phyloP scores from a whole-genome alignment of 805 yeast genomes.

The Saccharomycopsis microspora region DNA sequence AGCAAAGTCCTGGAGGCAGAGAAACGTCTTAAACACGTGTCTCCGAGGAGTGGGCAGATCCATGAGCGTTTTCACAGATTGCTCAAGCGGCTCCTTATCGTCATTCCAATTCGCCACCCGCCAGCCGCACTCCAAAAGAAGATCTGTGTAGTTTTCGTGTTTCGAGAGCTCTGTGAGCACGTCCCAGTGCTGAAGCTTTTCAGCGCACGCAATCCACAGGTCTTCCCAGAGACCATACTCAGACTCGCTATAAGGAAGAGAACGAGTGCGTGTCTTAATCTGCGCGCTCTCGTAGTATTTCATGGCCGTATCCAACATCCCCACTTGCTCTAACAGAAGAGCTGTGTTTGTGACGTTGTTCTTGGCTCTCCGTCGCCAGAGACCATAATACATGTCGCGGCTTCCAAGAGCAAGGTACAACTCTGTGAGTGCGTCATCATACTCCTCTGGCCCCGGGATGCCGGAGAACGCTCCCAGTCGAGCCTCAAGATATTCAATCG shows the following conservation, averaged over 20 bases:
- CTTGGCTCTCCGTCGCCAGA: constrained; percentile 95
- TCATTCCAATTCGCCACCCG: constrained; percentile 97
- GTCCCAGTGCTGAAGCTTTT: constrained; percentile 97
- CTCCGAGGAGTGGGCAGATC: constrained; percentile 98
- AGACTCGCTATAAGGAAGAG: constrained; percentile 86
- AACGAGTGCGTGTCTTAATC: constrained; percentile 91
- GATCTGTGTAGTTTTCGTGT: constrained; percentile 95
- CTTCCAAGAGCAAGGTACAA: constrained; percentile 82
- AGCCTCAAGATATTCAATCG: constrained; percentile 71
- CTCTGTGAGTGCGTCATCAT: constrained; percentile 84
- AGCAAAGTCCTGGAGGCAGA: constrained; percentile 86
- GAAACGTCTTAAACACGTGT: constrained; percentile 89
- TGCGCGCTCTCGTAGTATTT: constrained; percentile 94
- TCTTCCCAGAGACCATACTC: constrained; percentile 98
- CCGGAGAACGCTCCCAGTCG: background rate
- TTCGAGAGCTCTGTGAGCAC: constrained; percentile 90
- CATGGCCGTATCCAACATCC: constrained; percentile 89
- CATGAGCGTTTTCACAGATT: constrained; percentile 90
- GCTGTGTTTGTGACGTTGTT: constrained; percentile 91
- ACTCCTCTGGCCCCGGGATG: constrained; percentile 38
- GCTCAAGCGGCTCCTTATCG: constrained; percentile 89
- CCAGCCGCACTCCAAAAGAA: constrained; percentile 98
- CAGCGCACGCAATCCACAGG: constrained; percentile 96
- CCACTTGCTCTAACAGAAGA: constrained; percentile 86
- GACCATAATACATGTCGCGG: constrained; percentile 93